phyloP scores from a whole-genome alignment of 371 early-diverging fungal species.

The Batrachochytrium dendrobatidis region DNA sequence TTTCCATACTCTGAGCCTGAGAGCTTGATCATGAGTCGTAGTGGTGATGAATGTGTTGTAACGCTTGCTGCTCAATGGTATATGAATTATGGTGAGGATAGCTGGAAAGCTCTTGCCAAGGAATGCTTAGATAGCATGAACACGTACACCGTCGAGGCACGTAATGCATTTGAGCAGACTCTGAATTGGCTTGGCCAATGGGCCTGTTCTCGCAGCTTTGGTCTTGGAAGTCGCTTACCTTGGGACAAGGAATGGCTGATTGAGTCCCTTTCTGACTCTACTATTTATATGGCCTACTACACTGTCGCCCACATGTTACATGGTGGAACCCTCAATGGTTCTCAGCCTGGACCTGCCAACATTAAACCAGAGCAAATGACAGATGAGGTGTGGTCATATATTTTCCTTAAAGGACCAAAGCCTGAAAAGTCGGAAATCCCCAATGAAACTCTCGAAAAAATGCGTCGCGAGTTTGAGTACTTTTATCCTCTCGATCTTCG shows the following conservation, averaged over 20 bases:
- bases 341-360: constrained; percentile 71
- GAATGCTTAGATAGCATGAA: constrained; percentile 72
- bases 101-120: constrained; percentile 52
- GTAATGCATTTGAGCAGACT: constrained; percentile 79
- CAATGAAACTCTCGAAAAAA: constrained; percentile 53
- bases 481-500: constrained; percentile 99
- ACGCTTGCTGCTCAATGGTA: constrained; percentile 99
- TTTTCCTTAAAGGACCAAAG: constrained; percentile 69
- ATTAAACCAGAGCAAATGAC: constrained; percentile 82
- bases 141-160: constrained; percentile 77
- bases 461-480: constrained; percentile 89
- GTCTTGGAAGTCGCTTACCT: constrained; percentile 95
- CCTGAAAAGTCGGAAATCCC: constrained; percentile 61
- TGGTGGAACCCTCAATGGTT: constrained; percentile 72
- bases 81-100: constrained; percentile 94
- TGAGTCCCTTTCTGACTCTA: constrained; percentile 98
- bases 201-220: constrained; percentile 98
- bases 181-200: constrained; percentile 98
- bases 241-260: constrained; percentile 97
- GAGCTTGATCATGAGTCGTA: constrained; percentile 88
- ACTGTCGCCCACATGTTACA: constrained; percentile 96
- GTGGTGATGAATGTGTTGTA: constrained; percentile 98
- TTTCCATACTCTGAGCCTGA: constrained; percentile 97
- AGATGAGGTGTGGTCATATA: constrained; percentile 94
- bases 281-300: constrained; percentile 99